Evolutionary conservation across 805 yeast species (phyloP).

Genomic region (Nakazawaea ishiwadae): DNA sequence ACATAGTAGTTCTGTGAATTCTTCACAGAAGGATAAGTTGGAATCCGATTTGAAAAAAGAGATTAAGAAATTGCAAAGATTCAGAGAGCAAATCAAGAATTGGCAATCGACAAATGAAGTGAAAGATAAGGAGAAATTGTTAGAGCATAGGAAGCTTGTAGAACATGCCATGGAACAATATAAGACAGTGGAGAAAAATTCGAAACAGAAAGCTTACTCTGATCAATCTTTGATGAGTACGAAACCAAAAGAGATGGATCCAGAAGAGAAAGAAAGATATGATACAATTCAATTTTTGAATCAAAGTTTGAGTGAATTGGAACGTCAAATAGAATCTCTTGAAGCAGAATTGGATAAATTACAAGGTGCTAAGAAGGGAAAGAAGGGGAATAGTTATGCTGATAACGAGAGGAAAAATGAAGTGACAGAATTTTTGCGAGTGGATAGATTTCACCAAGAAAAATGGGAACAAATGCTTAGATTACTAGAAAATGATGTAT

Average conservation of each 20-base stretch:
- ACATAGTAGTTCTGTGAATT: constrained; percentile 73
- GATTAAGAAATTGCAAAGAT: constrained; percentile 88
- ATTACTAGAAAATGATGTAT: constrained; percentile 70
- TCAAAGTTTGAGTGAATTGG: constrained; percentile 71
- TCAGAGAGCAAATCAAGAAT: constrained; percentile 90
- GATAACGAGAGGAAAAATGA: constrained; percentile 52
- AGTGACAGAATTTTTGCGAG: constrained; percentile 58
- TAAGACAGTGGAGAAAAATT: constrained; percentile 87
- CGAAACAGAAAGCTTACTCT: constrained; percentile 91
- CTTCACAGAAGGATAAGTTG: constrained; percentile 87
- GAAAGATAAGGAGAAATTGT: constrained; percentile 77
- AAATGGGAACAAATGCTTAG: constrained; percentile 76
- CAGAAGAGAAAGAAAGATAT: constrained; percentile 73
- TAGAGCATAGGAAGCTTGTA: constrained; percentile 70
- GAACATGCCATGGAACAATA: constrained; percentile 90
- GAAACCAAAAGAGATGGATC: constrained; percentile 46
- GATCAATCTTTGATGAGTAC: constrained; percentile 83
- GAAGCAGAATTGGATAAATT: constrained; percentile 67
- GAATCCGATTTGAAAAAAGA: constrained; percentile 92
- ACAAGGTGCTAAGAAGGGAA: constrained; percentile 46
- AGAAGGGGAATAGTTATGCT: constrained; percentile 38
- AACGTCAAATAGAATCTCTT: constrained; percentile 71
- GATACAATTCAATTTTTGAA: constrained; percentile 69
- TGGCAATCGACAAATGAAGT: constrained; percentile 92
- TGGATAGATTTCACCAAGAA: constrained; percentile 75